Percentiles rank a stretch among this genome's conserved stretches.
Evolutionary conservation across 176 grass and related monocot species (phyloP).

Genomic region (Luzula sylvatica): DNA sequence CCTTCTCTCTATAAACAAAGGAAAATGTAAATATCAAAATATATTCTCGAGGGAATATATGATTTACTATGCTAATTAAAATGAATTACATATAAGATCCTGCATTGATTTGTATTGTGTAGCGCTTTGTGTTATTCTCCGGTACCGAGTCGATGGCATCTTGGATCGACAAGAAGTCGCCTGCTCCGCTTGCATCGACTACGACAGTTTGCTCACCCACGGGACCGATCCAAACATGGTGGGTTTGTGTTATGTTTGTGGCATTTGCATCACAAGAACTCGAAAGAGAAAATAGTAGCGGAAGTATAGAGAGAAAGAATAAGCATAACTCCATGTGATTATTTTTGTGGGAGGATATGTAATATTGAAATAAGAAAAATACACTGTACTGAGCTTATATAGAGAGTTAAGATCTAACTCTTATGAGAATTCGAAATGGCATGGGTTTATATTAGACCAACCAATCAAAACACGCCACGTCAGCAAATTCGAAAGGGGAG

Average conservation of each 20-base stretch:
- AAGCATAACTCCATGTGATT: conserved; percentile 12
- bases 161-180: conserved; percentile 82
- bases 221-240: conserved; percentile 38
- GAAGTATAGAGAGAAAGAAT: conserved; percentile 3
- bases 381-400: background rate
- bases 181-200: conserved; percentile 71
- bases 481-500: background rate
- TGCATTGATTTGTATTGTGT: conserved; percentile 71
- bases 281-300: conserved; percentile 6
- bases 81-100: conserved; percentile 60
- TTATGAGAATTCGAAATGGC: background rate
- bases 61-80: no score
- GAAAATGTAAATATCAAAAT: background rate
- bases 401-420: conserved; percentile 6
- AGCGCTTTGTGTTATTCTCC: conserved; percentile 53
- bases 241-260: conserved; percentile 11
- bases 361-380: conserved; percentile 5
- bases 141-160: conserved; percentile 73
- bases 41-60: background rate
- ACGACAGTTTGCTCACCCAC: conserved; percentile 40
- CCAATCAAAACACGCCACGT: no score
- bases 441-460: no score
- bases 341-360: background rate
- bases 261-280: conserved; percentile 22
- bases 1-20: conserved; percentile 68